Conservation (phyloP, 2,329 filamentous ascomycete species). For the Penicillium sp. region DNA sequence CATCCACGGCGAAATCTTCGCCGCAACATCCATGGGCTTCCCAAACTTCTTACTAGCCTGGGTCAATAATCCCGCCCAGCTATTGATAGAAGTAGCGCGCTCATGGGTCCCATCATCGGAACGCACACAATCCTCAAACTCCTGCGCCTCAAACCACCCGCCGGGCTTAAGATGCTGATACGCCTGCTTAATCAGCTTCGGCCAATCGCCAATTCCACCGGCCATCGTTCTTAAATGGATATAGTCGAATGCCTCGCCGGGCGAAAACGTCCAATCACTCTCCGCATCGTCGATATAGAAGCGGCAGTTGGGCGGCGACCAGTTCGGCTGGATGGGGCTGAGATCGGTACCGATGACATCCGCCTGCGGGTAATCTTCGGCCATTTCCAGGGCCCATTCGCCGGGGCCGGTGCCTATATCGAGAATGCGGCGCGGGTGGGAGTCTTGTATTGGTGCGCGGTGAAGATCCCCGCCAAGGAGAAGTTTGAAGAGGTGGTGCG, state of each 20-base stretch:
- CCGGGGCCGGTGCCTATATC: slow-evolving; percentile 31
- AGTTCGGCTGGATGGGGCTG: slow-evolving; percentile 30
- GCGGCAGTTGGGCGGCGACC: slow-evolving; percentile 43
- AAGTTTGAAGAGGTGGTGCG: slow-evolving; percentile 35
- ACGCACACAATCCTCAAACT: slow-evolving; percentile 22
- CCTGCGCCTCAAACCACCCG: slow-evolving; percentile 33
- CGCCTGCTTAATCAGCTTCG: slow-evolving; percentile 24
- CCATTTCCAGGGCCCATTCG: slow-evolving; percentile 39
- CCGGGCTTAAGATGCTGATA: slow-evolving; percentile 28
- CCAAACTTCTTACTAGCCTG: slow-evolving; percentile 28
- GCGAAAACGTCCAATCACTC: slow-evolving; percentile 34
- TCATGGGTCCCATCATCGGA: slow-evolving; percentile 30
- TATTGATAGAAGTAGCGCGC: slow-evolving; percentile 18
- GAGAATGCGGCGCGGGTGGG: slow-evolving; percentile 21
- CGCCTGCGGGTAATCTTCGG: slow-evolving; percentile 30
- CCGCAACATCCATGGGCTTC: slow-evolving; percentile 30
- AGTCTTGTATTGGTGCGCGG: slow-evolving; percentile 29
- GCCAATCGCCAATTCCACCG: slow-evolving; percentile 33
- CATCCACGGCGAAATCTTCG: slow-evolving; percentile 23
- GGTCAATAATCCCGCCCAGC: slow-evolving; percentile 27
- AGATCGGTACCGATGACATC: slow-evolving; percentile 32
- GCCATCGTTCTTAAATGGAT: slow-evolving; percentile 33
- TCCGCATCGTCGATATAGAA: slow-evolving; percentile 43
- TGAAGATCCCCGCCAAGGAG: slow-evolving; percentile 31
- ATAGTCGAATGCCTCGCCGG: slow-evolving; percentile 34